Evolutionary conservation across 805 yeast species (phyloP).

Genomic region (Blastobotrys robertii): DNA sequence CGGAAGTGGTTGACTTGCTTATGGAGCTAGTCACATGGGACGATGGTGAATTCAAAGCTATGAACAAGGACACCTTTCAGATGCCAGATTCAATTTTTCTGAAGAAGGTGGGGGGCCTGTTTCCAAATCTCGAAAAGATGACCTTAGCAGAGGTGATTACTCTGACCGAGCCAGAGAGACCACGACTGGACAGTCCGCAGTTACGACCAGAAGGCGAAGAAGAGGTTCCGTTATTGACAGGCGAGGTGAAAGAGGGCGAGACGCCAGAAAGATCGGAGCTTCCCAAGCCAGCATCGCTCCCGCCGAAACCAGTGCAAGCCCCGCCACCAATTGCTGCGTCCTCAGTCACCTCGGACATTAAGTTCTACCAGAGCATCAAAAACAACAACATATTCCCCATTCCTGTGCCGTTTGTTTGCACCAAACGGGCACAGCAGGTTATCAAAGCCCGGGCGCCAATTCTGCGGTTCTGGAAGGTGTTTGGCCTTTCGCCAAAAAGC

Average conservation of each 20-base stretch:
- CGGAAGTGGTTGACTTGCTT: slow-evolving; percentile 18
- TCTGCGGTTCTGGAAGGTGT: slow-evolving; percentile 30
- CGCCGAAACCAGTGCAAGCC: neutral
- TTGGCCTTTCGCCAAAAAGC: slow-evolving; percentile 27
- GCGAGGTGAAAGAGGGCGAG: neutral
- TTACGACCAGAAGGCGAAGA: neutral
- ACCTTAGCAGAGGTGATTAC: slow-evolving; percentile 9
- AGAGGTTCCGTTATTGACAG: neutral
- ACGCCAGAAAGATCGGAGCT: neutral
- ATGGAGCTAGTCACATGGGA: slow-evolving; percentile 31
- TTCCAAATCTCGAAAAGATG: slow-evolving; percentile 9
- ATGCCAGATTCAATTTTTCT: slow-evolving; percentile 11
- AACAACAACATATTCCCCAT: slow-evolving; percentile 9
- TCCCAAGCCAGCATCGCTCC: neutral
- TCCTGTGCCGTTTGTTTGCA: slow-evolving; percentile 11
- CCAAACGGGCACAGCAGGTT: slow-evolving; percentile 14
- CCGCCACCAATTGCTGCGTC: neutral
- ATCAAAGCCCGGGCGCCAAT: slow-evolving; percentile 30
- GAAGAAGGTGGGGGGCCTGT: slow-evolving; percentile 5
- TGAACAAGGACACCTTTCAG: too few relatives aligned
- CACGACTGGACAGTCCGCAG: neutral
- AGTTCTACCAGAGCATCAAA: neutral
- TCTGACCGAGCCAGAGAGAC: neutral
- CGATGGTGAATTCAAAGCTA: slow-evolving; percentile 15
- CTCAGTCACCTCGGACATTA: neutral